Percentiles rank a stretch among this genome's conserved stretches.
These are phyloP conservation scores for Orychophragmus violaceus DNA, from an alignment of 345 rosid species.

Conservation along the genomic window DNA sequence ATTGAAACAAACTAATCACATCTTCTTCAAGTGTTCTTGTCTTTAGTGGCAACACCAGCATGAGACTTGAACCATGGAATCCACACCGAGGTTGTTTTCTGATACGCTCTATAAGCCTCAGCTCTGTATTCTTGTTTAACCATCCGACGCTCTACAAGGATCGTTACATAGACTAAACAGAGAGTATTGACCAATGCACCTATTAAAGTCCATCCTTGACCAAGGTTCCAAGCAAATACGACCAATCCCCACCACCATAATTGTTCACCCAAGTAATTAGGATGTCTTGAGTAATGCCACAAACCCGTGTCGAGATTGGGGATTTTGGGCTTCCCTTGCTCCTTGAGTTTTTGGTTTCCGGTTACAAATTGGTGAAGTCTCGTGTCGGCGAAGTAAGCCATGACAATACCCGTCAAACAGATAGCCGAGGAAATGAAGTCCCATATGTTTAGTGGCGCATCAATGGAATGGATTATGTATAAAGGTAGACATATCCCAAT, in stretches of 20 bases:
- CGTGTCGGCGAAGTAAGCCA: constrained; percentile 77
- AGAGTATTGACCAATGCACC: constrained; percentile 67
- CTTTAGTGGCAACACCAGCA: constrained; percentile 31
- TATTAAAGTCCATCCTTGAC: constrained; percentile 63
- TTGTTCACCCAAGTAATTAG: constrained; percentile 94
- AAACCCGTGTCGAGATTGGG: constrained; percentile 71
- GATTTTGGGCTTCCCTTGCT: constrained; percentile 63
- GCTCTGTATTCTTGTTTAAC: constrained; percentile 66
- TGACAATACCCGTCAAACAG: constrained; percentile 55
- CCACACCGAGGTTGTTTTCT: constrained; percentile 89
- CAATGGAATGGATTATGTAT: constrained; percentile 52
- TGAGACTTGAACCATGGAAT: constrained; percentile 84
- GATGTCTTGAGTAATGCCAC: constrained; percentile 85
- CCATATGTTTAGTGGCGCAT: constrained; percentile 55
- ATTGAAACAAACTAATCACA: constrained; percentile 10
- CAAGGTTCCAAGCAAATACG: constrained; percentile 79
- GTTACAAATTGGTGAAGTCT: constrained; percentile 73
- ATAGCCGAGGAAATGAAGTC: constrained; percentile 58
- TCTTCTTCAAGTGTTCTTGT: constrained; percentile 50
- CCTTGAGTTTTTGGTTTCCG: constrained; percentile 56
- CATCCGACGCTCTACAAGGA: constrained; percentile 81
- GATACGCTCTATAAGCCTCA: constrained; percentile 76
- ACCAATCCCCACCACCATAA: constrained; percentile 98
- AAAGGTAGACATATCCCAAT: constrained; percentile 76
- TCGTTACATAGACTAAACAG: constrained; percentile 75